Conservation (phyloP, 164 flowering plant genomes). For the Berberis vulgaris region DNA sequence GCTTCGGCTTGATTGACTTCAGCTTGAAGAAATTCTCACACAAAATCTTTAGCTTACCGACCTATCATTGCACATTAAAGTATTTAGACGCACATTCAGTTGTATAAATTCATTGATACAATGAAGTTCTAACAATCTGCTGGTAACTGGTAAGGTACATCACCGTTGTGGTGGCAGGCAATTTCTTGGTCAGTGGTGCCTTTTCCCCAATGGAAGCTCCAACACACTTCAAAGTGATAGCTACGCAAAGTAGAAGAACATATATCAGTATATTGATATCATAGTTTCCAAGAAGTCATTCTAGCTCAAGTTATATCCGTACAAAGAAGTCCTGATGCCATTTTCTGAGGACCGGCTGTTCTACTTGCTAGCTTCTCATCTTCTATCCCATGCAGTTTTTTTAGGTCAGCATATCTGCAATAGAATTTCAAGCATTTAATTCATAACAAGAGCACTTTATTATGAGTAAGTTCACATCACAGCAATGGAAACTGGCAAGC, state of each 20-base stretch:
- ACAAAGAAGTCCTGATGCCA: slow-evolving; percentile 85
- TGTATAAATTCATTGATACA: neutral
- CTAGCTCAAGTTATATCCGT: slow-evolving; percentile 15
- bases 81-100: neutral
- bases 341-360: slow-evolving; percentile 66
- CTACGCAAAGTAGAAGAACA: slow-evolving; percentile 30
- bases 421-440: neutral
- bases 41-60: slow-evolving; percentile 81
- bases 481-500: too few relatives aligned
- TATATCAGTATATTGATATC: neutral
- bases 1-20: slow-evolving; percentile 42
- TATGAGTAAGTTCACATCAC: too few relatives aligned
- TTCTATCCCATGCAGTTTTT: slow-evolving; percentile 70
- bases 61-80: slow-evolving; percentile 25
- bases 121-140: neutral
- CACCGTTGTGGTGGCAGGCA: slow-evolving; percentile 42
- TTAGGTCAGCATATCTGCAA: slow-evolving; percentile 67
- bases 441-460: neutral
- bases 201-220: slow-evolving; percentile 89
- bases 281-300: neutral
- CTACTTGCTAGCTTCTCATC: slow-evolving; percentile 54
- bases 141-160: neutral
- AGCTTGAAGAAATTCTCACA: slow-evolving; percentile 90
- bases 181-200: slow-evolving; percentile 55
- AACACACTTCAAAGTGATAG: slow-evolving; percentile 73